Evolutionary conservation across 2,329 filamentous ascomycete species (phyloP).

Genomic region (Fusarium albidum): DNA sequence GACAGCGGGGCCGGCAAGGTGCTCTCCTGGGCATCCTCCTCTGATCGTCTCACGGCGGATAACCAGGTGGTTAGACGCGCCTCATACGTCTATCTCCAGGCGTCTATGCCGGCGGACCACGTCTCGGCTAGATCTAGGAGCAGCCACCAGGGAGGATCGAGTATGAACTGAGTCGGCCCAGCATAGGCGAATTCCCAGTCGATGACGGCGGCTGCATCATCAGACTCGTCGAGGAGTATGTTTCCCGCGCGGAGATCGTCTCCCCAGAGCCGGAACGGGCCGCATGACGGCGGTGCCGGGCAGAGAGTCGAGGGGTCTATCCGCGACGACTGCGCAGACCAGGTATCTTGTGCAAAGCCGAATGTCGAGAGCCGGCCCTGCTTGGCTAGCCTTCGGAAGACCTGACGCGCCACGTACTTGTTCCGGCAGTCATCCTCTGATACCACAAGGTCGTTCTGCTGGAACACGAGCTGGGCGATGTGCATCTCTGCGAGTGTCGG

Average conservation of each 20-base stretch:
- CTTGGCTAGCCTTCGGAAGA: too few species aligned
- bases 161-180: constrained; percentile 44
- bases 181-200: constrained; percentile 52
- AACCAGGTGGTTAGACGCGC: constrained; percentile 45
- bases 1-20: constrained; percentile 35
- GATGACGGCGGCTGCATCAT: constrained; percentile 41
- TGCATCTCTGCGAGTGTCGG: too few species aligned
- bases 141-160: constrained; percentile 51
- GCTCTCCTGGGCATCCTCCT: background rate
- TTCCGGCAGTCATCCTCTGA: too few species aligned
- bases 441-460: too few species aligned
- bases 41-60: constrained; percentile 38
- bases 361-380: too few species aligned
- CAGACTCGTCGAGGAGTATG: constrained; percentile 41
- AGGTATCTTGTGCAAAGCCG: too few species aligned
- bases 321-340: constrained; percentile 39
- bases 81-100: constrained; percentile 44
- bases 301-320: constrained; percentile 8
- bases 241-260: constrained; percentile 47
- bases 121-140: constrained; percentile 44
- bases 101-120: constrained; percentile 43
- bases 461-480: too few species aligned
- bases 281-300: constrained; percentile 30
- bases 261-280: constrained; percentile 41
- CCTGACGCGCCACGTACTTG: too few species aligned